Base-by-base conservation (phyloP, 768 basidiomycete genomes). In the Pulveroboletus sp. region DNA sequence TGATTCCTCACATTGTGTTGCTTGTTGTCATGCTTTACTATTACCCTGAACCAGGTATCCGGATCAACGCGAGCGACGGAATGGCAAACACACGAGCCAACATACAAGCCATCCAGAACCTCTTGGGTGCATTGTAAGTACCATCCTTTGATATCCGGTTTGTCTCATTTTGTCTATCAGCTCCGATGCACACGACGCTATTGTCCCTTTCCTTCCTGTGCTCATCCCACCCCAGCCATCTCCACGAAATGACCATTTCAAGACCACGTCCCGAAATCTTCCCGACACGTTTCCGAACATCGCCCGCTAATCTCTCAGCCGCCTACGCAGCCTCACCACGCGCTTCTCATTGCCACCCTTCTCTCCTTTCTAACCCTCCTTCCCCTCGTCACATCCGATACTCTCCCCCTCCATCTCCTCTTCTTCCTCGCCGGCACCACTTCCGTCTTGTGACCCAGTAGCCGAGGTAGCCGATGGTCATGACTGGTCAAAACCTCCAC, bases 61-160 rank as follows among this genome's bases (percentile, higher is more conserved):
- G 69, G 9, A 61, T 70, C 14, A 68, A 71, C 17, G 60, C 74
- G 1, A 60, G 76, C 4, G 87, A 91, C 57, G 85, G 83, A 4
- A 79, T 81, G 11, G 76, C 83, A 0, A 86, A 89, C 49, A 94
- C 90, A 84, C 85, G 87, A 51, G 85, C 87, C 14, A 95, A 94
- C 54, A 70, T 94, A 3, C 91, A 94, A 68, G 91, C 77, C 2
- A 87, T 94, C 24, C 93, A 94, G 63, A 94, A 94, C 55, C 77
- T 94, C 27, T 94, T 94, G 91, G 91, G 90, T 6, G 69, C 78
- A 8, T 70, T 84, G 88, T 92, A 67, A 55, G 87, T 57, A 19
- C 17, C 29, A 4, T 32, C 11, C 8, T 3, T 5, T 25, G 29
- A 2, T 17, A 24, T 23, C 1, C 5, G 6, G 5, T n/a, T 27